Percentiles rank a stretch among this genome's conserved stretches.
These are phyloP conservation scores for Claviceps paspali DNA, from an alignment of 2,329 filamentous ascomycete species.

Conservation along the genomic window DNA sequence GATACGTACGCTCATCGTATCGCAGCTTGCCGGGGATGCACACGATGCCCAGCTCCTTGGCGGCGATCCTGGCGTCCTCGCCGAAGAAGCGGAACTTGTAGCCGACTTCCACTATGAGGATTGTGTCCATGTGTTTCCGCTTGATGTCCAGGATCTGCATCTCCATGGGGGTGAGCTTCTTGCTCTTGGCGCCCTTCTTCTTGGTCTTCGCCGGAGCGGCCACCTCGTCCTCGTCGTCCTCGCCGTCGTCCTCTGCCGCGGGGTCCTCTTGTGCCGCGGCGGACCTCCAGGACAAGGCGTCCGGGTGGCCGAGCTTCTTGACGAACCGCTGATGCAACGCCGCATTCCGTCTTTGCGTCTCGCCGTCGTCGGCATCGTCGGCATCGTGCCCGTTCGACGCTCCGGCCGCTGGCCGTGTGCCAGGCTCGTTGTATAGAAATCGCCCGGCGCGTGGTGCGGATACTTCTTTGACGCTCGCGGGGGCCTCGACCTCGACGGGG, in stretches of 20 bases:
- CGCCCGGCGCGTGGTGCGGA: constrained; percentile 29
- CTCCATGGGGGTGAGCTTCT: constrained; percentile 89
- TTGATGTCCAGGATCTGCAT: constrained; percentile 91
- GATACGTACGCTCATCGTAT: constrained; percentile 75
- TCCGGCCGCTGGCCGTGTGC: constrained; percentile 22
- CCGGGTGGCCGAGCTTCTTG: constrained; percentile 74
- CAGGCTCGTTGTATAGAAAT: constrained; percentile 34
- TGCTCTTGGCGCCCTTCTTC: constrained; percentile 56
- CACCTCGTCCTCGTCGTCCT: constrained; percentile 36
- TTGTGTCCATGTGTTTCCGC: constrained; percentile 71
- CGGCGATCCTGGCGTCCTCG: constrained; percentile 78
- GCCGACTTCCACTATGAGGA: constrained; percentile 87
- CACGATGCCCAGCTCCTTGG: constrained; percentile 83
- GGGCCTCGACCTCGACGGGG: too few relatives aligned
- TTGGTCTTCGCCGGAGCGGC: constrained; percentile 28
- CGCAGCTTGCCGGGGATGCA: constrained; percentile 92
- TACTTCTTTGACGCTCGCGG: neutral
- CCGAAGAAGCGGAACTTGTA: constrained; percentile 98
- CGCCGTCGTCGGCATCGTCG: too few relatives aligned
- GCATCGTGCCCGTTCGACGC: constrained; percentile 26
- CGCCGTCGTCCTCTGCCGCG: constrained; percentile 37
- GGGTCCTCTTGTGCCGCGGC: constrained; percentile 32
- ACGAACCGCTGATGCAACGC: constrained; percentile 74
- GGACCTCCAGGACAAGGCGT: constrained; percentile 57
- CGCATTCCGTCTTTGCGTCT: constrained; percentile 43